phyloP scores from a whole-genome alignment of 148 eudicot species.

The Fagopyrum homotropicum region DNA sequence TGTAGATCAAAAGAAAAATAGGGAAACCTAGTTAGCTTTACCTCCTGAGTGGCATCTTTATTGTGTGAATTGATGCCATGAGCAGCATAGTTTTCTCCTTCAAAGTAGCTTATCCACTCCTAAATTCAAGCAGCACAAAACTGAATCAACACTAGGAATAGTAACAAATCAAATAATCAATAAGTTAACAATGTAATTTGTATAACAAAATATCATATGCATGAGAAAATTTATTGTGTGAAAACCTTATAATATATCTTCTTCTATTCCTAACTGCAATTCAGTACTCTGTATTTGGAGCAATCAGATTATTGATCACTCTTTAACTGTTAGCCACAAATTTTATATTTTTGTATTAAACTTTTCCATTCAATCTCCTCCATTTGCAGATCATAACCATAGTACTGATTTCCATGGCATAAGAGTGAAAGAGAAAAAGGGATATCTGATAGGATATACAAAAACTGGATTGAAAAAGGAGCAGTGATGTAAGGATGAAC shows the following conservation, averaged over 20 bases:
- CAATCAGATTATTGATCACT: not conserved
- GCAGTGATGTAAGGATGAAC: not conserved
- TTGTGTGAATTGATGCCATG: slow-evolving; percentile 68
- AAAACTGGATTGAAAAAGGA: no score
- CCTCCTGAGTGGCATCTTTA: slow-evolving; percentile 64
- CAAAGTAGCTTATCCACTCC: slow-evolving; percentile 46
- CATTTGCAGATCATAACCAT: not conserved
- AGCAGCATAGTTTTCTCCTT: slow-evolving; percentile 26
- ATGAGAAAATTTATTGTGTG: not conserved
- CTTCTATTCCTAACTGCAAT: not conserved
- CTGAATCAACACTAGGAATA: not conserved
- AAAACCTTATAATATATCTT: not conserved
- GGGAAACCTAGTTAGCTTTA: slow-evolving; percentile 15
- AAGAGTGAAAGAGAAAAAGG: not conserved
- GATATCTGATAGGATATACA: not conserved
- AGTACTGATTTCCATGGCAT: not conserved
- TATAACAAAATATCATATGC: not conserved
- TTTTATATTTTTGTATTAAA: not conserved
- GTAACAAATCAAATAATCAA: not conserved
- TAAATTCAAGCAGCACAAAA: slow-evolving; percentile 20
- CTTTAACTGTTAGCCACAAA: not conserved
- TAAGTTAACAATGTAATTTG: not conserved
- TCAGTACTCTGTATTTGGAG: not conserved
- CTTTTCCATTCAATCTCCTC: not conserved
- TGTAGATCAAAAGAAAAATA: not conserved